phyloP scores from a whole-genome alignment of 2,329 filamentous ascomycete genomes.

The Aureobasidium sp. region DNA sequence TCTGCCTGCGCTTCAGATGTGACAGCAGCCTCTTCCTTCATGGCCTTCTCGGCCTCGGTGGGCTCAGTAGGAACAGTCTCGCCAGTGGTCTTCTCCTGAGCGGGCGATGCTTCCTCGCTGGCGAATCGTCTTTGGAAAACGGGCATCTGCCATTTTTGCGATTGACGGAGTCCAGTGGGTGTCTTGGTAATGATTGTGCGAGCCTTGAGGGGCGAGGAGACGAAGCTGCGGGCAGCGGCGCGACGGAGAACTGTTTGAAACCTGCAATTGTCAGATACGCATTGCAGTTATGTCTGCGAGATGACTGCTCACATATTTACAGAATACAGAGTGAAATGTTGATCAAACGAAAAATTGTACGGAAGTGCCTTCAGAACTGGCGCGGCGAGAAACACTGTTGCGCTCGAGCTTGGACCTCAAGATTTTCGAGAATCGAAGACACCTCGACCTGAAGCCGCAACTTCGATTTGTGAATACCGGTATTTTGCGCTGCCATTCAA shows the following conservation, averaged over 20 bases:
- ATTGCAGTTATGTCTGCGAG: not conserved
- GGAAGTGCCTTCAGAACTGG: not conserved
- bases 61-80: constrained; percentile 27
- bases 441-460: not conserved
- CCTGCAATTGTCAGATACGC: constrained; percentile 30
- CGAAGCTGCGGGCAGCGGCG: constrained; percentile 45
- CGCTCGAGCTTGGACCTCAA: not conserved
- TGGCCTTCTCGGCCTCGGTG: constrained; percentile 20
- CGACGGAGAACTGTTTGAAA: constrained; percentile 44
- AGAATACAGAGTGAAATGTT: not conserved
- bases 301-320: not conserved
- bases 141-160: constrained; percentile 30
- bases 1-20: constrained; percentile 5
- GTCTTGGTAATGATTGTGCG: constrained; percentile 31
- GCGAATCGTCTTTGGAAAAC: constrained; percentile 40
- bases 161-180: constrained; percentile 27
- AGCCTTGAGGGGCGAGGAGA: constrained; percentile 34
- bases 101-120: constrained; percentile 33
- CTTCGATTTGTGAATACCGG: not conserved
- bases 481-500: not conserved
- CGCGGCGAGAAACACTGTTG: not conserved
- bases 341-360: not conserved
- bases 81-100: constrained; percentile 24
- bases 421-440: not conserved
- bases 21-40: constrained; percentile 19